Evolutionary conservation across 495 filamentous ascomycete genomes (phyloP), one percentile per base, ranked within the genome.

Genomic region (Talaromyces thailandensis): DNA sequence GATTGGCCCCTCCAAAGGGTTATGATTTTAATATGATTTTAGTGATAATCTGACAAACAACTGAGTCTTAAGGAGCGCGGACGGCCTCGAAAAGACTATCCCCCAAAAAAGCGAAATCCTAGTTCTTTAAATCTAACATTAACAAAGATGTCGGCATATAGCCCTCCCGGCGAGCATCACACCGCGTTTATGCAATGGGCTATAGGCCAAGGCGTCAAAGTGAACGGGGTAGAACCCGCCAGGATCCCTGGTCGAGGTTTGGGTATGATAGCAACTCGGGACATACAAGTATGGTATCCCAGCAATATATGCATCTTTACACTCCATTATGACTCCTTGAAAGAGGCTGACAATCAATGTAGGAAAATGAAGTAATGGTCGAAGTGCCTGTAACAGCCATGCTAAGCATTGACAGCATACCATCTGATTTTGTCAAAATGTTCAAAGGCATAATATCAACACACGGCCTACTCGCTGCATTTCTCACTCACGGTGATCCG

Each of bases 381-480:
- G 74, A 79, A 40, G 83, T 93, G 0, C 91, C 92, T 4, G 76
- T 82, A 26, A 69, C 76, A 14, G 78, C 81, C 16, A 83, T 95
- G 52, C 70, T 91, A 18, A 89, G 83, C 12, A 65, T 81, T 53
- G 76, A 86, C 31, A 80, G 79, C 2, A 76, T 91, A 25, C 87
- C 86, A 18, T 35, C 59, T n/a, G 67, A 67, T 18, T 75, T 78
- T 58, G 61, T 62, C 7, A 75, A 76, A 25, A 61, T 72, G 31
- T 77, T 83, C 51, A 73, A 78, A 24, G 77, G 73, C 57, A 84
- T 84, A 35, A 84, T 84, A 35, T 81, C 81, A 1, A 80, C 89
- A 26, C 89, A 93, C 64, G 86, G 85, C 4, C 75, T 90, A 16
- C 76, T 91, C 7, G 88, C 91, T n/a, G 82, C 86, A 1, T 87